Evolutionary conservation across 2,329 filamentous ascomycete species (phyloP), one percentile per base, ranked within the genome.

Genomic region (Penicillium sp.): DNA sequence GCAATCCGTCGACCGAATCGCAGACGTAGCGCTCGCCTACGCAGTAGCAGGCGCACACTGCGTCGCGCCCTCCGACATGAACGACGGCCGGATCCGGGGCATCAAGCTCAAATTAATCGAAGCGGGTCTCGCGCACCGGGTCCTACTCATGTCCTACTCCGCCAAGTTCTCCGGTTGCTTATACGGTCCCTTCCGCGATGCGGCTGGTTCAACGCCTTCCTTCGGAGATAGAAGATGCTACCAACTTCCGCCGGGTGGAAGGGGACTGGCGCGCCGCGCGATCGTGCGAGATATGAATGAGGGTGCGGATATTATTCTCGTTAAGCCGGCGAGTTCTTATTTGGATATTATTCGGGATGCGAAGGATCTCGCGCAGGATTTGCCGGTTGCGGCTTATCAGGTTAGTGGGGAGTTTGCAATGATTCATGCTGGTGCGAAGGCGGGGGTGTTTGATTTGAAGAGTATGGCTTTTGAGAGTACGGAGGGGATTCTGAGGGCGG

Each of bases 51-150:
- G 94, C 53, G 94, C 93, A 0, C 94, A 99, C 76, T 97, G 93
- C 73, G 92, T 99, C 24, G 94, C 94, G 0, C 94, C 94, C 2
- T 96, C 91, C 1, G 94, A 99, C 74, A 99, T 99, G 94, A 99
- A 97, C 73, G 94, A 99, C 72, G 94, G 94, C 24, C 89, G 94
- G 61, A 95, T 99, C 68, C 90, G 93, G 54, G 93, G 92, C 58
- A 99, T 99, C 75, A 99, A 99, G 82, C 84, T 97, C 50, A 97
- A 97, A 80, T 81, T 99, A 59, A 97, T 97, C 54, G 93, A 97
- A 75, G 88, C 92, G 54, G 93, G 93, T 50, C 90, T 97, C 65
- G 89, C 92, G 6, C 94, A 99, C 79, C 88, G 89, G 71, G 89
- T 93, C 11, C 84, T 96, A 51, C 83, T 99, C 57, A 97, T 99